Conservation (phyloP, 164 flowering plant species). For the Nelumbo lutea region DNA sequence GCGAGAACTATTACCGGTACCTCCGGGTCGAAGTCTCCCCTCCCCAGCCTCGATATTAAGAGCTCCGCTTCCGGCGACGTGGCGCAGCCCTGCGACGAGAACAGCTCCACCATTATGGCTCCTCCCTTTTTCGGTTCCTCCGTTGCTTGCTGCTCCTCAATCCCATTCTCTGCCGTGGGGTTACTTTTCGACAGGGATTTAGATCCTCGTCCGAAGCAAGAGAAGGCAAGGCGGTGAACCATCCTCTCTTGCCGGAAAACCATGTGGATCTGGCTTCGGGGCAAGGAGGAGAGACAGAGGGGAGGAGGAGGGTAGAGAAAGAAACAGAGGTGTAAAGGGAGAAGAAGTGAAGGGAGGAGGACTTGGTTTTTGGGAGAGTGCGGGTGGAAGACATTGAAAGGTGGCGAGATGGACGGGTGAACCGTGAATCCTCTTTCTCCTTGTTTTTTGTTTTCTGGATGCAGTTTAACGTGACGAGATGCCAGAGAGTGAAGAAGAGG, state of each 20-base stretch:
- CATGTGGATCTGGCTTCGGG: too few relatives aligned
- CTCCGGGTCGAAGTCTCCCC: slow-evolving; percentile 63
- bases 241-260: slow-evolving; percentile 21
- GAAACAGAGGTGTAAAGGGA: too few relatives aligned
- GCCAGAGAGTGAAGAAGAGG: too few relatives aligned
- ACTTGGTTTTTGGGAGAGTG: too few relatives aligned
- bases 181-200: neutral
- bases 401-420: too few relatives aligned
- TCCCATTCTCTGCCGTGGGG: slow-evolving; percentile 13
- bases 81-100: slow-evolving; percentile 88
- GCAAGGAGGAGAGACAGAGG: too few relatives aligned
- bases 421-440: too few relatives aligned
- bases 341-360: too few relatives aligned
- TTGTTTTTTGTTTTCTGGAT: too few relatives aligned
- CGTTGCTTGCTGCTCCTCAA: slow-evolving; percentile 27
- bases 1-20: slow-evolving; percentile 55
- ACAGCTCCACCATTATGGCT: slow-evolving; percentile 73
- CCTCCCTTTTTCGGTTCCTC: slow-evolving; percentile 49
- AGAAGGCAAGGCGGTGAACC: slow-evolving; percentile 44
- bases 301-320: too few relatives aligned
- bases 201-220: slow-evolving; percentile 49
- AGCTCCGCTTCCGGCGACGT: slow-evolving; percentile 84
- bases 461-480: too few relatives aligned
- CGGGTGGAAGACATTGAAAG: too few relatives aligned
- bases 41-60: slow-evolving; percentile 62